These are phyloP conservation scores for Arctium lappa DNA, from an alignment of 129 eudicot species.

Conservation along the genomic window DNA sequence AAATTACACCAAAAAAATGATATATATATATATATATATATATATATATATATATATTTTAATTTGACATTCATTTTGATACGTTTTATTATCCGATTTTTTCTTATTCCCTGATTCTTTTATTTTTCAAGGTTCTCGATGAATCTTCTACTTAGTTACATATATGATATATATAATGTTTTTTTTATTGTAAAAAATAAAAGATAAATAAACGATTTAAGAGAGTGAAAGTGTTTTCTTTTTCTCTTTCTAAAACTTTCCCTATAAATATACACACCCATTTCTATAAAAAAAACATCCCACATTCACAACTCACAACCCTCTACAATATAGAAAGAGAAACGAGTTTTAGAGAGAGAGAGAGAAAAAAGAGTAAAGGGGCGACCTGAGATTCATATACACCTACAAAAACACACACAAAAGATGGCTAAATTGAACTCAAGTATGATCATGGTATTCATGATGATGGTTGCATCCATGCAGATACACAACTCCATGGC, in stretches of 20 bases:
- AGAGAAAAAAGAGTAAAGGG: constrained; percentile 18
- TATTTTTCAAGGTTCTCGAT: too few species aligned
- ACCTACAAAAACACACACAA: constrained; percentile 29
- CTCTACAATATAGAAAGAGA: neutral
- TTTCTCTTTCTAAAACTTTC: constrained; percentile 2
- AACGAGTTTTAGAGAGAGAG: constrained; percentile 6
- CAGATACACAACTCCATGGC: constrained; percentile 40
- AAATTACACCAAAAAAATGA: too few species aligned
- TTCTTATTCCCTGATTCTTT: too few species aligned
- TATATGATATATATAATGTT: neutral
- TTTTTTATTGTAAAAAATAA: too few species aligned
- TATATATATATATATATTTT: too few species aligned
- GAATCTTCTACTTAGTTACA: neutral
- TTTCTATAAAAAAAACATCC: constrained; percentile 1
- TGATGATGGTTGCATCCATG: constrained; percentile 29
- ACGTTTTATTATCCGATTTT: too few species aligned
- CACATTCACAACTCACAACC: neutral
- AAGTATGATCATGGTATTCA: constrained; percentile 14
- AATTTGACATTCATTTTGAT: too few species aligned
- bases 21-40: too few species aligned
- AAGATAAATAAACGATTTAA: neutral
- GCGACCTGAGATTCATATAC: constrained; percentile 38
- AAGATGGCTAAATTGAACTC: constrained; percentile 35
- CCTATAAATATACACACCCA: constrained; percentile 25
- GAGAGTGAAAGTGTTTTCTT: neutral